These are phyloP conservation scores for Thermochaetoides thermophila DNA, from an alignment of 495 filamentous ascomycete genomes.

Conservation along the genomic window DNA sequence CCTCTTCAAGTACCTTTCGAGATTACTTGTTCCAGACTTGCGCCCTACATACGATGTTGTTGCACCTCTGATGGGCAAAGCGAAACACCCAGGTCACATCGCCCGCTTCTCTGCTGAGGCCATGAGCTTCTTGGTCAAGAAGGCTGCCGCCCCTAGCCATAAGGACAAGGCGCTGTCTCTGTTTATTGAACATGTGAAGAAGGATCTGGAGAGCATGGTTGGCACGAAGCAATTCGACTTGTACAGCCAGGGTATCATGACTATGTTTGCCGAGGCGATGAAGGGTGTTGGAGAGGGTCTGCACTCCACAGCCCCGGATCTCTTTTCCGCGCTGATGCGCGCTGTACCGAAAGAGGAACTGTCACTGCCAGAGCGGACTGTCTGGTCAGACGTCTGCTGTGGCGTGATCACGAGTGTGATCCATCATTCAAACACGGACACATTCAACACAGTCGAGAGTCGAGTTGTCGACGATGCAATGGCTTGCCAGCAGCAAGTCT, in stretches of 20 bases:
- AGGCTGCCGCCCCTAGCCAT: constrained; percentile 59
- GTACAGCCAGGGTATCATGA: constrained; percentile 80
- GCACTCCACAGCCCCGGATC: constrained; percentile 64
- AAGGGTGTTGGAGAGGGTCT: constrained; percentile 66
- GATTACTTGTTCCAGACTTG: constrained; percentile 70
- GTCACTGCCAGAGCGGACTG: constrained; percentile 24
- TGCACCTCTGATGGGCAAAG: constrained; percentile 72
- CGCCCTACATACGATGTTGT: constrained; percentile 70
- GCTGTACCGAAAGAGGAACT: constrained; percentile 36
- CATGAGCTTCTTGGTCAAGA: constrained; percentile 82
- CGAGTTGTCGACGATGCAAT: constrained; percentile 35
- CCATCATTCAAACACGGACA: constrained; percentile 64
- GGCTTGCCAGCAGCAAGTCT: constrained; percentile 28
- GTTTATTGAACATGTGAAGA: constrained; percentile 52
- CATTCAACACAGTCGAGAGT: constrained; percentile 43
- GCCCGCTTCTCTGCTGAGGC: constrained; percentile 87
- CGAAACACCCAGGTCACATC: constrained; percentile 67
- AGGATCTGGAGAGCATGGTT: constrained; percentile 44
- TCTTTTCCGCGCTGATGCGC: constrained; percentile 47
- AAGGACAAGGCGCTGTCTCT: constrained; percentile 56
- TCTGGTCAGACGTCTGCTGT: constrained; percentile 47
- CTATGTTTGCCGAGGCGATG: constrained; percentile 73
- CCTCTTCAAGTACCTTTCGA: constrained; percentile 90
- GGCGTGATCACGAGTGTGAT: constrained; percentile 67
- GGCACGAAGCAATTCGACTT: constrained; percentile 36